phyloP scores from a whole-genome alignment of 129 eudicot genomes.

The Escallonia rubra region DNA sequence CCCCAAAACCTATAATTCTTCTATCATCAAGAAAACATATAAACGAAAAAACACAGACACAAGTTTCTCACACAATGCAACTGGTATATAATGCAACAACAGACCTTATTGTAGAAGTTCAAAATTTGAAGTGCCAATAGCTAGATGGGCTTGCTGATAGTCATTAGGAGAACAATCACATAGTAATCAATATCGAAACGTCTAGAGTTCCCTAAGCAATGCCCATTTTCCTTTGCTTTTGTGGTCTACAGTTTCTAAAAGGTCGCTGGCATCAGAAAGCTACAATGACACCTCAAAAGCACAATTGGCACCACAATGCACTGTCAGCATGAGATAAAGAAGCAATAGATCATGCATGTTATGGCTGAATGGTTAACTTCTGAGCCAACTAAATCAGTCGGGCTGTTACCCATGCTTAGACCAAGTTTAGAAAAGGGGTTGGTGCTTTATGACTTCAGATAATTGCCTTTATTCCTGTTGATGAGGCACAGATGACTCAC shows the following conservation, averaged over 20 bases:
- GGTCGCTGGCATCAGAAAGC: conserved; percentile 8
- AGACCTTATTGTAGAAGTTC: background rate
- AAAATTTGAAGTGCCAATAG: background rate
- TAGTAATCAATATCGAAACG: no score
- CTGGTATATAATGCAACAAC: no score
- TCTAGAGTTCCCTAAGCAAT: no score
- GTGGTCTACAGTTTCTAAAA: background rate
- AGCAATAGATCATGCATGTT: background rate
- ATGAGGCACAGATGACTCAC: conserved; percentile 7
- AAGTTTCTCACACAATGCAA: no score
- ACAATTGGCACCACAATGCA: conserved; percentile 6
- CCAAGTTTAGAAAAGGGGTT: background rate
- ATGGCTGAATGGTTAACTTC: background rate
- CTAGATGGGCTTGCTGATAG: background rate
- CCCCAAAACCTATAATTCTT: no score
- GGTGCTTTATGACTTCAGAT: background rate
- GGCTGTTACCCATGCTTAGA: background rate
- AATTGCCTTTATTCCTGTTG: background rate
- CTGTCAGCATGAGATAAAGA: conserved; percentile 11
- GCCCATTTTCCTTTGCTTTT: background rate
- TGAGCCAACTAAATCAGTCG: background rate
- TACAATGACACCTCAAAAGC: conserved; percentile 10
- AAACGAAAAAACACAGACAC: no score
- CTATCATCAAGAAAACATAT: no score
- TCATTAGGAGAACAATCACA: background rate